Conservation (phyloP, 495 filamentous ascomycete species). For the Penicillium dipodomyicola region DNA sequence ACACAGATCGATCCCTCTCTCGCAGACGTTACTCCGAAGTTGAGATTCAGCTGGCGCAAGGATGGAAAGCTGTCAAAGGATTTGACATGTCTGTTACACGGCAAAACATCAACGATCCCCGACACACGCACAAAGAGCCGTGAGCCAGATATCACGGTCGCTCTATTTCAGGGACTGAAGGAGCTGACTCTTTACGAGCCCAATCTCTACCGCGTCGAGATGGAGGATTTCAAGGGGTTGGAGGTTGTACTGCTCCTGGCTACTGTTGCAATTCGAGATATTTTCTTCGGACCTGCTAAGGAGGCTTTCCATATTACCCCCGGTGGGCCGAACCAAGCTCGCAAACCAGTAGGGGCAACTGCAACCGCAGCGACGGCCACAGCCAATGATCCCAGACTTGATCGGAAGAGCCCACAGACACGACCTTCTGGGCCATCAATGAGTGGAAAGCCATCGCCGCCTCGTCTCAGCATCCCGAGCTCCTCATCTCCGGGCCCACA, state of each 20-base stretch:
- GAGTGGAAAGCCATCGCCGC: slow-evolving; percentile 10
- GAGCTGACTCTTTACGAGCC: slow-evolving; percentile 89
- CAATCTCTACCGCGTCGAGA: slow-evolving; percentile 83
- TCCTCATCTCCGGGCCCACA: slow-evolving; percentile 22
- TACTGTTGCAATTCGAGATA: slow-evolving; percentile 80
- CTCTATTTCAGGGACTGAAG: slow-evolving; percentile 65
- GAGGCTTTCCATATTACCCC: slow-evolving; percentile 77
- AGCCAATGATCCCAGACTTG: background rate
- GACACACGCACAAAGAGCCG: slow-evolving; percentile 69
- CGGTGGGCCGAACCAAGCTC: slow-evolving; percentile 4
- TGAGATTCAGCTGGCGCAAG: slow-evolving; percentile 87
- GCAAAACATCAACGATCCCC: slow-evolving; percentile 62
- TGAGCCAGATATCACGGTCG: slow-evolving; percentile 92
- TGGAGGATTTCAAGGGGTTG: slow-evolving; percentile 92
- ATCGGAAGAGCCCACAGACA: slow-evolving; percentile 12
- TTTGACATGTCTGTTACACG: slow-evolving; percentile 76
- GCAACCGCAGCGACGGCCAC: slow-evolving; percentile 1
- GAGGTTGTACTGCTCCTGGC: slow-evolving; percentile 84
- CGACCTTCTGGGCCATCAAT: slow-evolving; percentile 6
- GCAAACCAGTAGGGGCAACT: background rate
- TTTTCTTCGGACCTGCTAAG: slow-evolving; percentile 67
- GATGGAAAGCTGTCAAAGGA: slow-evolving; percentile 85
- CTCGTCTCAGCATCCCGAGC: slow-evolving; percentile 16
- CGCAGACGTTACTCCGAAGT: slow-evolving; percentile 69
- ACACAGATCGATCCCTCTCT: slow-evolving; percentile 64